A percentile compares a stretch with the other conserved stretches of the same genome.
Conservation (phyloP, 1,139 yeast species). For the Ogataea hybrid region DNA sequence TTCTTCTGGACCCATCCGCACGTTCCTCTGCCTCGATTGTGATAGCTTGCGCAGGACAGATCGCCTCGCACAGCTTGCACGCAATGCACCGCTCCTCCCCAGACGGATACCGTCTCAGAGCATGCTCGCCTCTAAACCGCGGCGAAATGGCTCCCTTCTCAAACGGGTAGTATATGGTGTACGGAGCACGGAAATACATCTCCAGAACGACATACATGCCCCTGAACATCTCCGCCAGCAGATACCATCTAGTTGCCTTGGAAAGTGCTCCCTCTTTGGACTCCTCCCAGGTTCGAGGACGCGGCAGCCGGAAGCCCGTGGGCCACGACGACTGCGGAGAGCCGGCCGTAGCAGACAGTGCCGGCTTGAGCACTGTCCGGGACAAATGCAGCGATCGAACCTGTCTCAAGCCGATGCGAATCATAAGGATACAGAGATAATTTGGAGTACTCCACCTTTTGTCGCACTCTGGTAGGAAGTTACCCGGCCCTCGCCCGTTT, state of each 20-base stretch:
- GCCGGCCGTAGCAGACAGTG: conserved; percentile 27
- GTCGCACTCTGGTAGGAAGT: background rate
- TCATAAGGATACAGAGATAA: background rate
- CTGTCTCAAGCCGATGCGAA: conserved; percentile 1
- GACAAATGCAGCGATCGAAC: conserved; percentile 3
- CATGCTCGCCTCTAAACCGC: conserved; percentile 91
- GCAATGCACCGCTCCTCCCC: conserved; percentile 94
- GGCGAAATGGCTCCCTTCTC: conserved; percentile 92
- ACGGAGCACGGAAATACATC: conserved; percentile 86
- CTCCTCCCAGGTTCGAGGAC: conserved; percentile 83
- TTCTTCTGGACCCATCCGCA: conserved; percentile 85
- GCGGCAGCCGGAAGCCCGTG: conserved; percentile 68
- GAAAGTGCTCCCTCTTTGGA: conserved; percentile 72
- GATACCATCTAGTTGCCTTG: conserved; percentile 81
- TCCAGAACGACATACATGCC: conserved; percentile 90
- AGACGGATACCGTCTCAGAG: conserved; percentile 83
- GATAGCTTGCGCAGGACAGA: conserved; percentile 92
- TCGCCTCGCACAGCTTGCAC: conserved; percentile 88
- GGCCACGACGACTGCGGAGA: conserved; percentile 47
- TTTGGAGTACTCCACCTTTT: conserved; percentile 8
- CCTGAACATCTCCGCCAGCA: conserved; percentile 80
- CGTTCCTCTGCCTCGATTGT: conserved; percentile 94
- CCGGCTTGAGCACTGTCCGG: conserved; percentile 1
- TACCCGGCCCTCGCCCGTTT: conserved; percentile 5
- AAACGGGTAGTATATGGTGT: conserved; percentile 85